Evolutionary conservation across 768 basidiomycete genomes (phyloP), one percentile per base, ranked within the genome.

Genomic region (Auriculariales sp.): DNA sequence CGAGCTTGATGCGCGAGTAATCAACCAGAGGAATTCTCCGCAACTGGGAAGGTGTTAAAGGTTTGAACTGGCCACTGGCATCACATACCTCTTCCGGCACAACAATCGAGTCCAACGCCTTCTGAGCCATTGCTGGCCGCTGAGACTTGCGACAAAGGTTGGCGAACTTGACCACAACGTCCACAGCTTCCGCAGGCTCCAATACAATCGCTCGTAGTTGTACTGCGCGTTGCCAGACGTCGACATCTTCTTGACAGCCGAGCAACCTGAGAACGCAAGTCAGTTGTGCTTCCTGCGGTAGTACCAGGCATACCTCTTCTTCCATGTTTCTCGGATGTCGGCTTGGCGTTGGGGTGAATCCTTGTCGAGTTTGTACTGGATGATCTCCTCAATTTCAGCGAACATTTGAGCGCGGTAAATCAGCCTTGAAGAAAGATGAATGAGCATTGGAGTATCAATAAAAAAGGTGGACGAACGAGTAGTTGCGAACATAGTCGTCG

Each of bases 131-230:
- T 15, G 64, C 62, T 32, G 72, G 61, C 1, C 72, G 62, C 42
- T 70, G 70, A 19, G 68, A 70, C 50, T 70, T 72, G 39, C 71
- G 68, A 52, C 72, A 73, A 2, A 72, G 62, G 53, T 73, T 72
- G 22, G 71, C 71, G 53, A 73, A 71, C 53, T 70, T 67, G 61
- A 73, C 71, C 71, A 71, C 72, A 55, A 69, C 71, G 44, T 71
- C 67, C 53, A 64, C 69, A 55, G 71, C 69, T 49, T 73, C 69
- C 15, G 61, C 64, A 1, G 72, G 71, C 2, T 62, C 67, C n/a
- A 73, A 60, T 39, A 73, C 70, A 31, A 72, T 62, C 1, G 69
- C 69, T 24, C 72, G 65, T 32, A 73, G 67, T 55, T 71, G 70
- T 11, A 73, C 61, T 25, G 72, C 68, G 12, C 71, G 64, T 52